Evolutionary conservation across 163 green algal species (phyloP).

Genomic region (Trebouxia gelatinosa): DNA sequence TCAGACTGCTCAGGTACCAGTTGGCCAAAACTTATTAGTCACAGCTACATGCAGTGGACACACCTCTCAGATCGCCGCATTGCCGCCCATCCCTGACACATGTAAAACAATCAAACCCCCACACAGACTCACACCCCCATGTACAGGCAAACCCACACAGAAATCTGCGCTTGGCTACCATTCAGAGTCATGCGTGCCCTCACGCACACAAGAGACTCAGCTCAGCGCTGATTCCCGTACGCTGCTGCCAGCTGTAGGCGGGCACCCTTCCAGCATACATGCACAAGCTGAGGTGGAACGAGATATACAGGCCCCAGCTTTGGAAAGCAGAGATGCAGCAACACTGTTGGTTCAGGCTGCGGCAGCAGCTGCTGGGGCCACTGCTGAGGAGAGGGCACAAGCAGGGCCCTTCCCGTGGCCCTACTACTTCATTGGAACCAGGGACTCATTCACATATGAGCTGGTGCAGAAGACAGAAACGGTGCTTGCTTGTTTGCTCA

Average conservation of each 20-base stretch:
- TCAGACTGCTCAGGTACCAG: too few species aligned
- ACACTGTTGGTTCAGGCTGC: background rate
- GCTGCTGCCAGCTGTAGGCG: background rate
- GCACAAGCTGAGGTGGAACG: too few species aligned
- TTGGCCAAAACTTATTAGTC: too few species aligned
- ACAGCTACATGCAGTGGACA: too few species aligned
- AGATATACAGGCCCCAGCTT: background rate
- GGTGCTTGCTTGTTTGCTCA: background rate
- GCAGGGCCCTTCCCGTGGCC: conserved; percentile 58
- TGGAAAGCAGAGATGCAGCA: background rate
- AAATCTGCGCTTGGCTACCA: background rate
- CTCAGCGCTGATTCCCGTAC: background rate
- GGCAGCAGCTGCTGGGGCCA: conserved; percentile 16
- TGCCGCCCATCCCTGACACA: too few species aligned
- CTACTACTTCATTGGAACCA: conserved; percentile 64
- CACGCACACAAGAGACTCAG: too few species aligned
- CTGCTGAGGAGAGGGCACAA: background rate
- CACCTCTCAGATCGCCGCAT: too few species aligned
- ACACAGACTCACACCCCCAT: too few species aligned
- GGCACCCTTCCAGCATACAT: too few species aligned
- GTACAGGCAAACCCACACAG: too few species aligned
- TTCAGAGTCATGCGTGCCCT: too few species aligned
- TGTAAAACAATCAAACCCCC: too few species aligned
- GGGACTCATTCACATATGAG: conserved; percentile 64
- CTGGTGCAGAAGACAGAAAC: conserved; percentile 36